Evolutionary conservation across 2,329 filamentous ascomycete genomes (phyloP).

Genomic region (Fusarium solani-melongenae): DNA sequence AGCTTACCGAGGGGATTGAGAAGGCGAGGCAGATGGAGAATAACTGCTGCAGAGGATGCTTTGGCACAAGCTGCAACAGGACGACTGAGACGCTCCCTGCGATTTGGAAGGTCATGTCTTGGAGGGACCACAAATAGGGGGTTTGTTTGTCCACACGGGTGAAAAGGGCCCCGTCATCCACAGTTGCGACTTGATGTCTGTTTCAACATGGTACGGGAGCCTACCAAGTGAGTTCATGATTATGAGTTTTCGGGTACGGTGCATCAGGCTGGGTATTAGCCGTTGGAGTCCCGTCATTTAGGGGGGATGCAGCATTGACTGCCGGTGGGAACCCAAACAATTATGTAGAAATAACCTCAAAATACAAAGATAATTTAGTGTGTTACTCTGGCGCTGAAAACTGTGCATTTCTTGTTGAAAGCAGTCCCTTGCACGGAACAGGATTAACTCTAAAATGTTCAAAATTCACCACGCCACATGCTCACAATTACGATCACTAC

Average conservation of each 20-base stretch:
- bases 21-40: not conserved
- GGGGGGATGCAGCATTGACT: not conserved
- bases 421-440: not conserved
- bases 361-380: not conserved
- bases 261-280: not conserved
- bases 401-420: not conserved
- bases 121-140: not conserved
- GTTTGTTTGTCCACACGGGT: not conserved
- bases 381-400: not conserved
- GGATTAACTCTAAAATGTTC: not conserved
- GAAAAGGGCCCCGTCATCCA: no score
- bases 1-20: not conserved
- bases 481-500: not conserved
- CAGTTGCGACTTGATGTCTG: not conserved
- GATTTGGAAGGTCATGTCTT: constrained; percentile 1
- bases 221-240: no score
- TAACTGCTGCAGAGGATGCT: not conserved
- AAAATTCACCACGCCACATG: not conserved
- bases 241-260: not conserved
- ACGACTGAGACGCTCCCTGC: not conserved
- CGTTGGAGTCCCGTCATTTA: not conserved
- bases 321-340: not conserved
- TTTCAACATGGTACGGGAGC: not conserved
- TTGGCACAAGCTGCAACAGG: not conserved
- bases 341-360: not conserved